Conservation (phyloP, 164 flowering plant species). For the Piper betle region DNA sequence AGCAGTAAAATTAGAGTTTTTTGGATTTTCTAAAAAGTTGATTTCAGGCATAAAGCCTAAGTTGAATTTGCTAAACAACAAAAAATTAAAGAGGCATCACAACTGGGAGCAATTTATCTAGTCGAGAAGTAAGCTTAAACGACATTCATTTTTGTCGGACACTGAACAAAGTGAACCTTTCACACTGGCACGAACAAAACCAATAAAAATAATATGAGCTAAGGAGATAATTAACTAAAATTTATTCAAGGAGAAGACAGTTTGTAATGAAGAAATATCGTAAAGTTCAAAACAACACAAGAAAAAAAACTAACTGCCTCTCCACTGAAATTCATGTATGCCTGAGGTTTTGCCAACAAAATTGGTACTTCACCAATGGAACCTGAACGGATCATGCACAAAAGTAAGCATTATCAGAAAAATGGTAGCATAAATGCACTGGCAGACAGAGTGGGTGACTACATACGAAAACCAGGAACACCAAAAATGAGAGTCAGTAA, state of each 20-base stretch:
- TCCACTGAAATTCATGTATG: slow-evolving; percentile 94
- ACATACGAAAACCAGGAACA: neutral
- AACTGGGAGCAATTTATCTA: too few species aligned
- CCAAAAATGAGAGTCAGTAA: neutral
- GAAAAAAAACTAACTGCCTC: slow-evolving; percentile 55
- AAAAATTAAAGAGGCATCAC: too few species aligned
- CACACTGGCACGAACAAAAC: too few species aligned
- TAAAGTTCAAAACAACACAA: slow-evolving; percentile 2
- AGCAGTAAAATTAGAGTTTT: neutral
- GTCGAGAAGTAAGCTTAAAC: too few species aligned
- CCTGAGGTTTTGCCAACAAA: slow-evolving; percentile 80
- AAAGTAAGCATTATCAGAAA: slow-evolving; percentile 10
- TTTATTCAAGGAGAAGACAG: too few species aligned
- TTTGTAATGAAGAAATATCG: neutral
- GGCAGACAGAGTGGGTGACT: neutral
- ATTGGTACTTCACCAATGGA: slow-evolving; percentile 89
- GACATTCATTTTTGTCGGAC: too few species aligned
- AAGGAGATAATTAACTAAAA: too few species aligned
- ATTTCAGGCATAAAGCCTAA: too few species aligned
- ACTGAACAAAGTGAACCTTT: too few species aligned
- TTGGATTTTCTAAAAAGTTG: too few species aligned
- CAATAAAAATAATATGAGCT: too few species aligned
- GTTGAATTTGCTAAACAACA: too few species aligned
- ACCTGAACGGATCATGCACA: slow-evolving; percentile 47
- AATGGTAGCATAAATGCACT: neutral